Evolutionary conservation across 495 filamentous ascomycete species (phyloP), one percentile per base, ranked within the genome.

Genomic region (Neurospora sublineolata): DNA sequence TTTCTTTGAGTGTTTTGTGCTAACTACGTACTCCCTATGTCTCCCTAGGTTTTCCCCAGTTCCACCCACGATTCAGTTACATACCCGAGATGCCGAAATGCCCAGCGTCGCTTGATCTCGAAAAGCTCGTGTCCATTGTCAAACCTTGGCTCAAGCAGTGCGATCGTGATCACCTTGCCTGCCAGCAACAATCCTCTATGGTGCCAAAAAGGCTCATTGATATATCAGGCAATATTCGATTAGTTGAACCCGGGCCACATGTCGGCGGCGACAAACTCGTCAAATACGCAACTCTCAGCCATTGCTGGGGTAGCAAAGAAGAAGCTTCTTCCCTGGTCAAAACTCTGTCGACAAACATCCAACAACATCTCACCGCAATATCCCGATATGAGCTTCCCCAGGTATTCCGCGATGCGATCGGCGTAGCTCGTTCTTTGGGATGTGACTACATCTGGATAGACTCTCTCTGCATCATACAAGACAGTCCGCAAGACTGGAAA

Each of bases 251-350:
- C 20, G 44, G 9, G 44, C 9, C 18, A 23, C 44, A 52, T 52
- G 18, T 20, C 33, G 14, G 36, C 33, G 10, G 16, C 20, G 14
- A 40, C 36, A 20, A 40, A 14, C 44, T 12, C 16, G 36, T 27
- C 41, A 71, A 67, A 33, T 71, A 71, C 39, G 70, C 44, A 11
- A 71, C 70, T 12, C 44, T 71, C 33, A 67, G 70, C 37, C 46
- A 71, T 38, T 71, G 44, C 23, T 71, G 70, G 70, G 70, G 70
- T 27, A 38, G 20, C 46, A 30, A 23, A 10, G 42, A 46, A 46
- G 42, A n/a, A 9, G 42, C 42, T 3, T 46, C n/a, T 46, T 11
- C 42, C 11, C 42, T 46, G 18, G 9, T 3, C 42, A 46, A 46
- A 2, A 46, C 42, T 1, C 1, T 23, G n/a, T 5, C 44, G 1